Evolutionary conservation across 306 rosid genomes (phyloP).

Genomic region (Fragaria ananassa): DNA sequence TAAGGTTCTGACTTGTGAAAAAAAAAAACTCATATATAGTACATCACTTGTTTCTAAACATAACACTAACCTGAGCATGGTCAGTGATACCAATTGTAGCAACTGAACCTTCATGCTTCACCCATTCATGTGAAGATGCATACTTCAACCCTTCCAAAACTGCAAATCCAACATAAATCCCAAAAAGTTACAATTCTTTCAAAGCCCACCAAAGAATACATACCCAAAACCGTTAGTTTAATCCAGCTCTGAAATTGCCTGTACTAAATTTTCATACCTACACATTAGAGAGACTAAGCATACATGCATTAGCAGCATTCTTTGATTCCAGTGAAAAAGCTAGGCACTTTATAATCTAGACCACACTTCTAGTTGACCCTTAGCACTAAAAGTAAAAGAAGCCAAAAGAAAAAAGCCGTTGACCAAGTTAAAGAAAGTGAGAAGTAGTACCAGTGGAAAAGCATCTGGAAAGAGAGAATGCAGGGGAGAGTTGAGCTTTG

Average conservation of each 20-base stretch:
- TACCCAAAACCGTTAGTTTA: neutral
- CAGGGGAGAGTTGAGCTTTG: constrained; percentile 54
- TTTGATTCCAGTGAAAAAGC: neutral
- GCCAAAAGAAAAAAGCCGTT: neutral
- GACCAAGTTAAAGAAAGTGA: neutral
- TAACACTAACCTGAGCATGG: constrained; percentile 76
- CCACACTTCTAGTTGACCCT: neutral
- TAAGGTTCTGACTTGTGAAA: neutral
- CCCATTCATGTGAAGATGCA: constrained; percentile 96
- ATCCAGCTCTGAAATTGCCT: neutral
- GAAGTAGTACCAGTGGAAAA: constrained; percentile 59
- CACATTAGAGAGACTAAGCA: neutral
- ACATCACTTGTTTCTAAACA: neutral
- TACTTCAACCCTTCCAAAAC: constrained; percentile 96
- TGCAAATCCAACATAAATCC: constrained; percentile 26
- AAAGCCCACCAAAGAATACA: neutral
- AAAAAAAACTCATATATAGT: neutral
- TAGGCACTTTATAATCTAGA: neutral
- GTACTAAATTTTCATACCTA: neutral
- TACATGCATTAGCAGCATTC: neutral
- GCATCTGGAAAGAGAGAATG: constrained; percentile 69
- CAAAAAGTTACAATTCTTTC: neutral
- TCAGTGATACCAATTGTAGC: constrained; percentile 86
- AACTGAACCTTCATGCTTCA: constrained; percentile 85
- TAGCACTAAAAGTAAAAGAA: neutral